Conservation (phyloP, 176 grass and related monocot species). For the Musa acuminata region DNA sequence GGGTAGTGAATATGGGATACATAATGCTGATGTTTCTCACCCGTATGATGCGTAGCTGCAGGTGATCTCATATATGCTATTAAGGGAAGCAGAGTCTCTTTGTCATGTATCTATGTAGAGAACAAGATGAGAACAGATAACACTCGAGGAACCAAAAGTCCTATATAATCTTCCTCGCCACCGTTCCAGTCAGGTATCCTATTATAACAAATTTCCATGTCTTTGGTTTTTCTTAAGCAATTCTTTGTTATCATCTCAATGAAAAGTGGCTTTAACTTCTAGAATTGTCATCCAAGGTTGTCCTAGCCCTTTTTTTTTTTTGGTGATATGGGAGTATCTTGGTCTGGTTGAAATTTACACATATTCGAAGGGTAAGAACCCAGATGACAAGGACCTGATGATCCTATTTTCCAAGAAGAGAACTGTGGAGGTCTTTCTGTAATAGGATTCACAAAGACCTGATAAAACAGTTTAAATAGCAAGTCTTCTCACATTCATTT, state of each 20-base stretch:
- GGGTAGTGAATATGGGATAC: constrained; percentile 89
- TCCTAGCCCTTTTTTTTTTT: not conserved
- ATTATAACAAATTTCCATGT: not conserved
- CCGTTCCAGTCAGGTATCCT: constrained; percentile 62
- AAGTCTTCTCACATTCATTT: no score
- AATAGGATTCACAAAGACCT: no score
- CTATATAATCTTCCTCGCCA: constrained; percentile 94
- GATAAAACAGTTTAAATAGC: no score
- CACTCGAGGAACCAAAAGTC: constrained; percentile 87
- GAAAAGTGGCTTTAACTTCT: not conserved
- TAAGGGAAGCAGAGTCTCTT: constrained; percentile 89
- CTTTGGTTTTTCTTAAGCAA: not conserved
- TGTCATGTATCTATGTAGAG: constrained; percentile 83
- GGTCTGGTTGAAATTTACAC: no score
- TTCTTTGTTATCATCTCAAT: not conserved
- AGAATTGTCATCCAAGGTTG: not conserved
- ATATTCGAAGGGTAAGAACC: no score
- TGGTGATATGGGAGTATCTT: no score
- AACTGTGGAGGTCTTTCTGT: no score
- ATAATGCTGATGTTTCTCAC: constrained; percentile 84
- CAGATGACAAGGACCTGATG: no score
- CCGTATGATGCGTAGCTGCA: constrained; percentile 73
- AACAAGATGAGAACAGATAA: constrained; percentile 97
- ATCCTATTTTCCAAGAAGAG: no score
- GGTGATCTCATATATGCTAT: constrained; percentile 97